These are phyloP conservation scores for Amylostereum chailletii DNA, from an alignment of 1,284 basidiomycete genomes.

Conservation along the genomic window DNA sequence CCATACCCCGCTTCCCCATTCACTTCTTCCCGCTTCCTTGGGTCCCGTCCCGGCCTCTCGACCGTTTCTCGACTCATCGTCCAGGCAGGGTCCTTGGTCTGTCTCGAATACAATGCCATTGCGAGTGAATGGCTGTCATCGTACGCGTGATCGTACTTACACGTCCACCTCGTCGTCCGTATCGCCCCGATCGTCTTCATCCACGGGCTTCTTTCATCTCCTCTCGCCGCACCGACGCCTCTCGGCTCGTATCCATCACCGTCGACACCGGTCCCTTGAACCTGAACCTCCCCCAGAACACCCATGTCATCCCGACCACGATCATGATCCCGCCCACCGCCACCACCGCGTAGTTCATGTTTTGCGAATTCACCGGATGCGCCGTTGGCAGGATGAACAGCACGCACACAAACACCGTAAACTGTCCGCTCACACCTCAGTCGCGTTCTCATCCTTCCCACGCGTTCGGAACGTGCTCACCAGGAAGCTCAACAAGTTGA, in stretches of 20 bases:
- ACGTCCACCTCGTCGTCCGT: too few species aligned
- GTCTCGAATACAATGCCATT: too few species aligned
- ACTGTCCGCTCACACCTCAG: slow-evolving; percentile 22
- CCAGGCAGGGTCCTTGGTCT: too few species aligned
- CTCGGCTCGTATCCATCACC: not conserved
- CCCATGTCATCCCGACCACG: slow-evolving; percentile 32
- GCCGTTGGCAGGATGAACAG: slow-evolving; percentile 56
- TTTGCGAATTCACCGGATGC: slow-evolving; percentile 43
- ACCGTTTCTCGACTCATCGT: too few species aligned
- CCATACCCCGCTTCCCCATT: too few species aligned
- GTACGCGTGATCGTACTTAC: too few species aligned
- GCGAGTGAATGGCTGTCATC: too few species aligned
- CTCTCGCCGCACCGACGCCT: not conserved
- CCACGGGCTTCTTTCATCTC: too few species aligned
- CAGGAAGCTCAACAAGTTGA: slow-evolving; percentile 39
- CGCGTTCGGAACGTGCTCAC: slow-evolving; percentile 21
- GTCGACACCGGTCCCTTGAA: slow-evolving; percentile 26
- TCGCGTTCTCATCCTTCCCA: not conserved
- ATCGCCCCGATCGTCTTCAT: too few species aligned
- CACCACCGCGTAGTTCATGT: slow-evolving; percentile 60
- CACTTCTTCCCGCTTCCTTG: too few species aligned
- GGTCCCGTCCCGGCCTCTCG: too few species aligned
- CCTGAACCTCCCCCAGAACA: slow-evolving; percentile 26
- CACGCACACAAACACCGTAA: slow-evolving; percentile 43
- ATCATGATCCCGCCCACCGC: slow-evolving; percentile 37